These are phyloP conservation scores for Syzygium grande DNA, from an alignment of 345 rosid genomes.

Conservation along the genomic window DNA sequence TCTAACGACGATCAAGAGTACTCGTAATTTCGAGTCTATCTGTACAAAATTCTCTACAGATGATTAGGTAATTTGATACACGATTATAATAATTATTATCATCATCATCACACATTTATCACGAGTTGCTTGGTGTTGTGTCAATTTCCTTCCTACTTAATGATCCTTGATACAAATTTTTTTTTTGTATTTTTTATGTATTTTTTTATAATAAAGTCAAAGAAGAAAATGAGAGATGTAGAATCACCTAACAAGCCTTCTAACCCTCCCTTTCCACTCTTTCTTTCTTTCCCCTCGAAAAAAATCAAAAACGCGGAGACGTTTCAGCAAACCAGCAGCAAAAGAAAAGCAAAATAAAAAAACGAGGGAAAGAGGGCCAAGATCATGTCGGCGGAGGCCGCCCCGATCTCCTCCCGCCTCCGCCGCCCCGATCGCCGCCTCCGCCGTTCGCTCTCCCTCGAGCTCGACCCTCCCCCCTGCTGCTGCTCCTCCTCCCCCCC, in stretches of 20 bases:
- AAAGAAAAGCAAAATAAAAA: too few species aligned
- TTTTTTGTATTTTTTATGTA: neutral
- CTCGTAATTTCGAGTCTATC: neutral
- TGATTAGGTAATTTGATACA: neutral
- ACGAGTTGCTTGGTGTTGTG: neutral
- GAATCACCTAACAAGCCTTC: neutral
- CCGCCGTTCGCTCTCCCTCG: conserved; percentile 10
- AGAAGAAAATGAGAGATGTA: neutral
- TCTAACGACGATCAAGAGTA: too few species aligned
- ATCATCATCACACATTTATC: neutral
- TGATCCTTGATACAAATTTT: neutral
- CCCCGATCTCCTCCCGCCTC: conserved; percentile 19
- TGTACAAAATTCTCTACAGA: neutral
- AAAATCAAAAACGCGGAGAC: neutral
- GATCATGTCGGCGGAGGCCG: conserved; percentile 14
- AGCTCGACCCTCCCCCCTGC: conserved; percentile 22
- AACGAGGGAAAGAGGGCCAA: too few species aligned
- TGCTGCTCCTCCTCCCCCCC: neutral
- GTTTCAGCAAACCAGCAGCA: too few species aligned
- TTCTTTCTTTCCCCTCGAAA: neutral
- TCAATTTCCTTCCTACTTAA: neutral
- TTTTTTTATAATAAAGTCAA: neutral
- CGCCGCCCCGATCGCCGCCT: conserved; percentile 23
- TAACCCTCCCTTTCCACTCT: neutral
- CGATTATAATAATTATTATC: neutral